phyloP scores from a whole-genome alignment of 306 rosid genomes.

The Coriaria nepalensis region DNA sequence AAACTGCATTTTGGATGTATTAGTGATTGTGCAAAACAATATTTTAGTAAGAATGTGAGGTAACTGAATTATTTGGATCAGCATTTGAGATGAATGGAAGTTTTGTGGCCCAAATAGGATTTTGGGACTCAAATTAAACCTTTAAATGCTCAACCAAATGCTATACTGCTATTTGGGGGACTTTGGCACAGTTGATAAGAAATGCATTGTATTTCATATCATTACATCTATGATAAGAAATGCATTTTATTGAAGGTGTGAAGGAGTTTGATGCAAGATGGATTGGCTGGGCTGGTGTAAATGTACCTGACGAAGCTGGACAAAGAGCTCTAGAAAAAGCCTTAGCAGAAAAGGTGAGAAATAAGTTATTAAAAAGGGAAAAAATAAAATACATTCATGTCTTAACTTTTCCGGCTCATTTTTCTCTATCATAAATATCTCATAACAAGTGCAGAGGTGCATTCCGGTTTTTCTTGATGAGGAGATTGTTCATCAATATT shows the following conservation, averaged over 20 bases:
- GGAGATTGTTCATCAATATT: slow-evolving; percentile 84
- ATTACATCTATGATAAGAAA: slow-evolving; percentile 1
- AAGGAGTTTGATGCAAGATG: slow-evolving; percentile 93
- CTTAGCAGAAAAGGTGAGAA: slow-evolving; percentile 76
- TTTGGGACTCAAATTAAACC: too few species aligned
- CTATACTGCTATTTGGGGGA: too few species aligned
- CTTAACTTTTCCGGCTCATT: not conserved
- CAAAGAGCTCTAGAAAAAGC: slow-evolving; percentile 60
- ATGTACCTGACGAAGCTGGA: slow-evolving; percentile 79
- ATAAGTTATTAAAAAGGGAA: too few species aligned
- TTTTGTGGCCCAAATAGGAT: too few species aligned
- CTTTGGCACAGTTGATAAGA: too few species aligned
- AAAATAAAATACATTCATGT: too few species aligned
- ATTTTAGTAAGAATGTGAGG: too few species aligned
- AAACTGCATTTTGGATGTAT: too few species aligned
- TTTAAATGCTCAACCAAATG: too few species aligned
- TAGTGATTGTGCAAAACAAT: too few species aligned
- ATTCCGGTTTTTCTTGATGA: slow-evolving; percentile 90
- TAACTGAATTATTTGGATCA: too few species aligned
- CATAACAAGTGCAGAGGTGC: slow-evolving; percentile 53
- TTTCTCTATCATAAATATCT: not conserved
- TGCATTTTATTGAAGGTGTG: slow-evolving; percentile 56
- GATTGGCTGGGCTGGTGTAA: slow-evolving; percentile 99
- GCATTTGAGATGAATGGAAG: too few species aligned
- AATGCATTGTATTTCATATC: not conserved